phyloP scores from a whole-genome alignment of 345 rosid species.

The Eucalyptus viminalis region DNA sequence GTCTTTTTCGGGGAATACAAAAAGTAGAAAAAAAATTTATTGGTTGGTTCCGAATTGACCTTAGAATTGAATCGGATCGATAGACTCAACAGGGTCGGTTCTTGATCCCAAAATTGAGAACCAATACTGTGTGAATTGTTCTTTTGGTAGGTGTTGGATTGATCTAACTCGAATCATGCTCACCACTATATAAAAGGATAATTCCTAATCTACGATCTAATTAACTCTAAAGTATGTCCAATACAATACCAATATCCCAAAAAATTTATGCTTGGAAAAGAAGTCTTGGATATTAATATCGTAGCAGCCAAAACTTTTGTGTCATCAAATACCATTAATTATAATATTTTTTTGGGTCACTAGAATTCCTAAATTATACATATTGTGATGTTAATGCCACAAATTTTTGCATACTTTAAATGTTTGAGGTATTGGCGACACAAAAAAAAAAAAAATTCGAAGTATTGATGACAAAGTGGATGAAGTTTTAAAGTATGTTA shows the following conservation, averaged over 20 bases:
- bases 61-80: accelerated
- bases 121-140: too few relatives aligned
- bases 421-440: neutral
- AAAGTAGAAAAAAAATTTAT: too few relatives aligned
- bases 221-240: neutral
- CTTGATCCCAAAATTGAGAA: too few relatives aligned
- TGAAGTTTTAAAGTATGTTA: too few relatives aligned
- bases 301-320: accelerated
- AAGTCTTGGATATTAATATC: neutral
- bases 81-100: accelerated
- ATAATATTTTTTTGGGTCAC: neutral
- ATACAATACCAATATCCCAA: neutral
- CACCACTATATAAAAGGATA: too few relatives aligned
- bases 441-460: neutral
- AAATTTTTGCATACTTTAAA: neutral
- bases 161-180: too few relatives aligned
- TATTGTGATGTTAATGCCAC: too few relatives aligned
- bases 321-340: neutral
- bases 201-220: too few relatives aligned
- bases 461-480: neutral
- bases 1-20: too few relatives aligned
- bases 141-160: too few relatives aligned
- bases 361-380: neutral
- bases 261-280: neutral
- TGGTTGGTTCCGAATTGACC: accelerated